phyloP scores from a whole-genome alignment of 345 rosid species.

The Psidium friedrichsthalianum region DNA sequence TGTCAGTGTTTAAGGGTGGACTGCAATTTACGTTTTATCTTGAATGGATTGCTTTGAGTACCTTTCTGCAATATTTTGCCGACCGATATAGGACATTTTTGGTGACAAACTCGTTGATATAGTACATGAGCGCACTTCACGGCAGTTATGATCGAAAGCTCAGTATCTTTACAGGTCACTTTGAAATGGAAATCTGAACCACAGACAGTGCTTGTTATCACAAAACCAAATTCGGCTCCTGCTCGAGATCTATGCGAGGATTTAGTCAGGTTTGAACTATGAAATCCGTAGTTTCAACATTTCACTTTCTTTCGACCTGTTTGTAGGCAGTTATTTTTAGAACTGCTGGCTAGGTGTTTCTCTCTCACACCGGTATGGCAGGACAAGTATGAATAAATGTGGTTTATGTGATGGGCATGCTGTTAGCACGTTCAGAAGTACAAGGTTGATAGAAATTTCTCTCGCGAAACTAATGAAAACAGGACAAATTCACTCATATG shows the following conservation, averaged over 20 bases:
- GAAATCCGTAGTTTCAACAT: neutral
- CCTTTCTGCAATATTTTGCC: neutral
- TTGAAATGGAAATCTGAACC: constrained; percentile 86
- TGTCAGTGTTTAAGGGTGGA: neutral
- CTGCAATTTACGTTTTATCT: neutral
- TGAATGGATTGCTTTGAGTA: neutral
- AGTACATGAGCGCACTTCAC: neutral
- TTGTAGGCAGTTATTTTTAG: neutral
- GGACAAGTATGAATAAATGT: too few relatives aligned
- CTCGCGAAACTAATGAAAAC: too few relatives aligned
- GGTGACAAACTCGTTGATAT: neutral
- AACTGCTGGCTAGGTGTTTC: too few relatives aligned
- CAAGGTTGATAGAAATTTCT: too few relatives aligned
- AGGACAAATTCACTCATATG: too few relatives aligned
- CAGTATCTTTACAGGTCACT: constrained; percentile 57
- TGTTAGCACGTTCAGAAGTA: too few relatives aligned
- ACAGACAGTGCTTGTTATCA: constrained; percentile 75
- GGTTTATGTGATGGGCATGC: too few relatives aligned
- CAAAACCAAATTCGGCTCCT: constrained; percentile 76
- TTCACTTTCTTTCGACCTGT: neutral
- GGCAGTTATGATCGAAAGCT: constrained; percentile 9
- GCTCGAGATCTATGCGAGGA: constrained; percentile 62
- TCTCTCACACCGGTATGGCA: too few relatives aligned
- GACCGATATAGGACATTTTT: neutral
- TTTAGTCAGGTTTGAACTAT: constrained; percentile 63